Percentiles rank a stretch among this genome's conserved stretches.
These are phyloP conservation scores for Globisporangium nodosum DNA, from an alignment of 352 stramenopile genomes.

Conservation along the genomic window DNA sequence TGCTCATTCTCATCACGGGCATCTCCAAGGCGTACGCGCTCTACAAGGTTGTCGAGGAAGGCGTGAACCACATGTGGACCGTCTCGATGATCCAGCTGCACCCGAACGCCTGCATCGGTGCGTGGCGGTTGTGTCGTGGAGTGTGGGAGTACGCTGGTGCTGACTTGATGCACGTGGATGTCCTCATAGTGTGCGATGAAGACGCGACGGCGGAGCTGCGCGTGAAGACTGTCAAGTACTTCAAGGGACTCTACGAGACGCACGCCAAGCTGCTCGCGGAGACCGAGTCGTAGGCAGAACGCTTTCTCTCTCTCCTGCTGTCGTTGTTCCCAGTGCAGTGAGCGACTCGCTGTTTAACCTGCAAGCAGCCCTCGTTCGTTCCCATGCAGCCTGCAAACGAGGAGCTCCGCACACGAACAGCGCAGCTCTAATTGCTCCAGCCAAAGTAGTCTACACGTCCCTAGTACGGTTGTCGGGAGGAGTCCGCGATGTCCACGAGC, in stretches of 20 bases:
- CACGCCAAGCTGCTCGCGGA: slow-evolving; percentile 35
- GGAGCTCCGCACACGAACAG: no score
- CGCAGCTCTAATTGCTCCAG: not conserved
- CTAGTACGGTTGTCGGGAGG: not conserved
- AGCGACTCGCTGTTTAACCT: not conserved
- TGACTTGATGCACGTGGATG: not conserved
- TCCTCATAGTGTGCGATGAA: slow-evolving; percentile 71
- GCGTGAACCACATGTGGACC: slow-evolving; percentile 91
- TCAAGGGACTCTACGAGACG: slow-evolving; percentile 70
- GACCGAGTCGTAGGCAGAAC: not conserved
- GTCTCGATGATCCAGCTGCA: slow-evolving; percentile 86
- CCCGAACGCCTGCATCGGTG: slow-evolving; percentile 73
- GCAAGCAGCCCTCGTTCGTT: not conserved
- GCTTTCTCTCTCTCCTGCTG: no score
- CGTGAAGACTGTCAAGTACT: slow-evolving; percentile 91
- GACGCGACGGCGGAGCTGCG: slow-evolving; percentile 85
- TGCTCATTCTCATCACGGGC: slow-evolving; percentile 87
- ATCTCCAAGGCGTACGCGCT: slow-evolving; percentile 83
- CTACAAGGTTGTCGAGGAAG: slow-evolving; percentile 87
- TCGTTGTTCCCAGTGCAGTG: not conserved
- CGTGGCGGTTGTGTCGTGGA: not conserved
- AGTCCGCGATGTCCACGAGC: slow-evolving; percentile 29
- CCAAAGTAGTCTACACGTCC: not conserved
- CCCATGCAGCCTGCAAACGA: no score
- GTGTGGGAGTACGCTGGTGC: not conserved